Evolutionary conservation across 371 early-diverging fungal genomes (phyloP).

Genomic region (Parasitella parasitica): DNA sequence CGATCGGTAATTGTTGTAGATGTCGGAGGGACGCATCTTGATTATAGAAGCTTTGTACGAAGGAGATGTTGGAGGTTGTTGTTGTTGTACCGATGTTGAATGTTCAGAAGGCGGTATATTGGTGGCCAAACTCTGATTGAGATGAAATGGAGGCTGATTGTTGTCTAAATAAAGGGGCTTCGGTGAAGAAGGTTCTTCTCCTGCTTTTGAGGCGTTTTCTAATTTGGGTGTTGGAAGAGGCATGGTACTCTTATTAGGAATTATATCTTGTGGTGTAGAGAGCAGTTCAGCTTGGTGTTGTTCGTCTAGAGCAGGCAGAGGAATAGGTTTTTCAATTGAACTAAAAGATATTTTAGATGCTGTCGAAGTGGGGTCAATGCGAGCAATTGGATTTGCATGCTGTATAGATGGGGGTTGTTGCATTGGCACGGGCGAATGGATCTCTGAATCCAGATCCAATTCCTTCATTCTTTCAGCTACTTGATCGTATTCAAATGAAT

Average conservation of each 20-base stretch:
- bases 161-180: neutral
- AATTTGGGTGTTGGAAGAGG: neutral
- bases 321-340: neutral
- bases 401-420: neutral
- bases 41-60: neutral
- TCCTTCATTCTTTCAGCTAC: constrained; percentile 17
- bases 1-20: neutral
- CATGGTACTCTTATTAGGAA: neutral
- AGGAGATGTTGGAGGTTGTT: neutral
- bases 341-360: neutral
- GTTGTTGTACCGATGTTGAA: neutral
- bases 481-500: constrained; percentile 9
- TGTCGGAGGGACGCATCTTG: neutral
- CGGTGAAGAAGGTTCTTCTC: neutral
- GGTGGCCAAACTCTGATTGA: neutral
- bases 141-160: neutral
- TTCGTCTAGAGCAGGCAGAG: neutral
- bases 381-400: neutral
- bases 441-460: neutral
- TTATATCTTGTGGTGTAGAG: neutral
- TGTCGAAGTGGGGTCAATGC: neutral
- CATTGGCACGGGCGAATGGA: neutral
- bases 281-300: neutral
- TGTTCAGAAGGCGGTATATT: neutral
- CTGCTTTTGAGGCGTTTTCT: neutral